Evolutionary conservation across 2,329 filamentous ascomycete species (phyloP), one percentile per base, ranked within the genome.

Genomic region (Aureobasidium vineae): DNA sequence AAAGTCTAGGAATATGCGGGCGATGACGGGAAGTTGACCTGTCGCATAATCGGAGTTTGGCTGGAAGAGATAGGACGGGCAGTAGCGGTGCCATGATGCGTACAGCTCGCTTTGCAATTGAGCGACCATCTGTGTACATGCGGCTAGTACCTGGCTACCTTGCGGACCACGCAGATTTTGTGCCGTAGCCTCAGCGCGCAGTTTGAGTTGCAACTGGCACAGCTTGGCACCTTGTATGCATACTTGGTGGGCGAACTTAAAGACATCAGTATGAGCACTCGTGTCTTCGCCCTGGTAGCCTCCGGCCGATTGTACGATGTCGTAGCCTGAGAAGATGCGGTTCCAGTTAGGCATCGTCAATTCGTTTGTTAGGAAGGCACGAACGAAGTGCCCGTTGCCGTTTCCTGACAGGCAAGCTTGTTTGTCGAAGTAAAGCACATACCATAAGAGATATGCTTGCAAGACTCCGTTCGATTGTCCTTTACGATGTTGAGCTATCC

Each of bases 381-480:
- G 28, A 13, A 60, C 52, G 28, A 65, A 67, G 11, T 52, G 41
- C 28, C 60, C 54, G 15, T 61, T 45, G 16, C 64, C 65, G 26
- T 57, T 52, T 19, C 68, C 68, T 28, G 65, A 82, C 54, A 86
- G 72, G 38, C 84, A 78, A 16, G 83, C 83, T 69, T 85, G 81
- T n/a, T 84, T 75, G 70, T 86, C 85, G 52, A 86, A 80, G 65
- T 79, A 79, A 70, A 80, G 81, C 43, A 85, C 79, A 73, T 79
- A 81, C 83, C 84, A 85, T 19, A 85, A 72, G 5, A 86, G 77
- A 69, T 82, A 83, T 2, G 80, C 79, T 67, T 81, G 81, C 33
- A 77, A 76, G 68, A 84, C 83, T 3, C 72, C 74, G 11, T 76
- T 76, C 66, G 79, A 36, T 13, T 66, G 50, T 36, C 53, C 53